Percentiles rank a stretch among this genome's conserved stretches.
phyloP scores from a whole-genome alignment of 2,329 filamentous ascomycete genomes.

The Colletotrichum sojae region DNA sequence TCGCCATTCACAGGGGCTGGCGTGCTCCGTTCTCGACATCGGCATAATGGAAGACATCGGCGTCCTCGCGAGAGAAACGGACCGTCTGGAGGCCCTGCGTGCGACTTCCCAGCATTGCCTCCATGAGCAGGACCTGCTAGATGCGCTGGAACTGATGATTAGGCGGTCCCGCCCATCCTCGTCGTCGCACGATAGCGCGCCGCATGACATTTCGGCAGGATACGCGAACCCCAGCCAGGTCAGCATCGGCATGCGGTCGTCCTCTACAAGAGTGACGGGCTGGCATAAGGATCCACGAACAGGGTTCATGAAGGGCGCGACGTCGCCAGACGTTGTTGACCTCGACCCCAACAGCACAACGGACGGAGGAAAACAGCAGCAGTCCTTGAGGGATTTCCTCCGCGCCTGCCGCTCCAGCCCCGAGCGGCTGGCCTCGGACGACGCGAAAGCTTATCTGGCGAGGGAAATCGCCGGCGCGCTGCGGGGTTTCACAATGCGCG shows the following conservation, averaged over 20 bases:
- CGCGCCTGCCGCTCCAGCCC: conserved; percentile 12
- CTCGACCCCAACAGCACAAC: neutral
- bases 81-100: conserved; percentile 34
- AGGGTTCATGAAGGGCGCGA: conserved; percentile 30
- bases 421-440: conserved; percentile 1
- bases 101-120: conserved; percentile 35
- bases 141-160: conserved; percentile 37
- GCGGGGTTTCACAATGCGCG: conserved; percentile 39
- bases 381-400: conserved; percentile 15
- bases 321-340: neutral
- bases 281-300: conserved; percentile 45
- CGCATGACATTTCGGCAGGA: neutral
- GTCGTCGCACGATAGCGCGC: no score
- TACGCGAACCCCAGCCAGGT: conserved; percentile 42
- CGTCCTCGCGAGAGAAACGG: conserved; percentile 47
- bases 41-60: conserved; percentile 56
- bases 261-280: conserved; percentile 22
- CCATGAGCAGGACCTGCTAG: conserved; percentile 43
- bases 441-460: conserved; percentile 22
- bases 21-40: conserved; percentile 57
- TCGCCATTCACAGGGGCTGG: conserved; percentile 51
- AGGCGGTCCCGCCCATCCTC: conserved; percentile 1
- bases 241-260: conserved; percentile 35
- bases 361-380: neutral
- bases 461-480: conserved; percentile 21